These are phyloP conservation scores for Leptoxyphium fumago DNA, from an alignment of 2,329 filamentous ascomycete genomes.

Conservation along the genomic window DNA sequence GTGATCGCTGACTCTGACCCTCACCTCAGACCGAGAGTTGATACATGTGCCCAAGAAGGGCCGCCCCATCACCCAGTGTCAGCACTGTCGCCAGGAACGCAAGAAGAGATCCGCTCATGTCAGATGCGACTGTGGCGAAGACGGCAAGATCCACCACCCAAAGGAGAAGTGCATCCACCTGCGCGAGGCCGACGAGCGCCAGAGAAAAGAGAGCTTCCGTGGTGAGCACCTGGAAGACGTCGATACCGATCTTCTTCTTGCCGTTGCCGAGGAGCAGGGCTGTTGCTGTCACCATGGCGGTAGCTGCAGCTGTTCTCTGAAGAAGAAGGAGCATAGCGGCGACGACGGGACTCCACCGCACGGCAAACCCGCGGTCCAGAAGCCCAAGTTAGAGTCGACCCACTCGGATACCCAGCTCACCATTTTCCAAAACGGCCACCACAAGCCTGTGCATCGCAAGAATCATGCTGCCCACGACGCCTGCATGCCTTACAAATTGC, in stretches of 20 bases:
- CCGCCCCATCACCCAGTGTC: slow-evolving; percentile 91
- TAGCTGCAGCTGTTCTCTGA: slow-evolving; percentile 42
- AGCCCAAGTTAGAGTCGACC: slow-evolving; percentile 41
- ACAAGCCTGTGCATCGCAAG: slow-evolving; percentile 50
- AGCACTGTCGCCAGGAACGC: slow-evolving; percentile 89
- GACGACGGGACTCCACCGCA: slow-evolving; percentile 15
- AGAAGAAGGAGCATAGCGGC: slow-evolving; percentile 38
- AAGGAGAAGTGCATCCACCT: slow-evolving; percentile 32
- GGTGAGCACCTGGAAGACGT: slow-evolving; percentile 10
- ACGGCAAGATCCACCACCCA: slow-evolving; percentile 50
- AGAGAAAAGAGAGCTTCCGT: slow-evolving; percentile 15
- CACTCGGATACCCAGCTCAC: slow-evolving; percentile 46
- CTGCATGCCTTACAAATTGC: slow-evolving; percentile 48
- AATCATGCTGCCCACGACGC: slow-evolving; percentile 50
- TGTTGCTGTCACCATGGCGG: slow-evolving; percentile 44
- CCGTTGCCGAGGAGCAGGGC: slow-evolving; percentile 24
- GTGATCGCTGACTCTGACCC: slow-evolving; percentile 12
- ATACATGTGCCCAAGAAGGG: slow-evolving; percentile 97
- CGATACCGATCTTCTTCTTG: slow-evolving; percentile 14
- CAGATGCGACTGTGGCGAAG: slow-evolving; percentile 89
- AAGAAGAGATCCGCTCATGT: slow-evolving; percentile 90
- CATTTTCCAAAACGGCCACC: slow-evolving; percentile 48
- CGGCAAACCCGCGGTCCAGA: slow-evolving; percentile 30
- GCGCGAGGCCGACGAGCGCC: slow-evolving; percentile 21
- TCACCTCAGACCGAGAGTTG: slow-evolving; percentile 61